Conservation (phyloP, 202 grass and related monocot species). For the Zoysia matrella region DNA sequence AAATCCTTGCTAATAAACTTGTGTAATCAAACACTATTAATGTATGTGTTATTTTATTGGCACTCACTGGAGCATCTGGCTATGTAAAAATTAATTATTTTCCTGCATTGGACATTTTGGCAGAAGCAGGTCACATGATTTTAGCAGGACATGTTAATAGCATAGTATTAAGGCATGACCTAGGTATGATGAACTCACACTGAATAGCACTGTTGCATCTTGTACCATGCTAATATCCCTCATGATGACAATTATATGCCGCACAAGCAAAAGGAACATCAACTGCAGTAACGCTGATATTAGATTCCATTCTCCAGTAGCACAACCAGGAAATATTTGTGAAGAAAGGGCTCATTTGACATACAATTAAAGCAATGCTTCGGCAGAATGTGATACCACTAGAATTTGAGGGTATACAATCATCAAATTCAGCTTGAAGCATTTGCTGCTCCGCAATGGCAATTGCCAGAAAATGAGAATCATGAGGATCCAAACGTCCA, state of each 20-base stretch:
- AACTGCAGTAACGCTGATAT: slow-evolving; percentile 54
- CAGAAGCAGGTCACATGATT: background rate
- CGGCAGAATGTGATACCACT: slow-evolving; percentile 71
- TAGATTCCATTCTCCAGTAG: slow-evolving; percentile 4
- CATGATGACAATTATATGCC: slow-evolving; percentile 73
- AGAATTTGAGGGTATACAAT: slow-evolving; percentile 64
- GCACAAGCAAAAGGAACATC: slow-evolving; percentile 87
- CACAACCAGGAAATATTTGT: slow-evolving; percentile 1
- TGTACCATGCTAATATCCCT: slow-evolving; percentile 84
- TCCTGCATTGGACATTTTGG: background rate
- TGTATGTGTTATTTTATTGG: background rate
- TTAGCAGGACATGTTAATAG: slow-evolving; percentile 15
- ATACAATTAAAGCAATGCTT: slow-evolving; percentile 75
- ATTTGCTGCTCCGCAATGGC: slow-evolving; percentile 91
- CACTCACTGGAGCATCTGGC: background rate
- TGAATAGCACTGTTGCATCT: slow-evolving; percentile 79
- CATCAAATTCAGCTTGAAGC: slow-evolving; percentile 79
- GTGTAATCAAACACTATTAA: slow-evolving; percentile 8
- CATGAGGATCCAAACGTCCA: slow-evolving; percentile 67
- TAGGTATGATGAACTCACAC: slow-evolving; percentile 60
- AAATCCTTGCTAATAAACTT: background rate
- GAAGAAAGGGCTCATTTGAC: slow-evolving; percentile 24
- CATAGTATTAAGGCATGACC: background rate
- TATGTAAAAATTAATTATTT: slow-evolving; percentile 3
- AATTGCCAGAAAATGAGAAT: slow-evolving; percentile 91